Evolutionary conservation across 306 rosid species (phyloP).

Genomic region (Vigna nakashimae): DNA sequence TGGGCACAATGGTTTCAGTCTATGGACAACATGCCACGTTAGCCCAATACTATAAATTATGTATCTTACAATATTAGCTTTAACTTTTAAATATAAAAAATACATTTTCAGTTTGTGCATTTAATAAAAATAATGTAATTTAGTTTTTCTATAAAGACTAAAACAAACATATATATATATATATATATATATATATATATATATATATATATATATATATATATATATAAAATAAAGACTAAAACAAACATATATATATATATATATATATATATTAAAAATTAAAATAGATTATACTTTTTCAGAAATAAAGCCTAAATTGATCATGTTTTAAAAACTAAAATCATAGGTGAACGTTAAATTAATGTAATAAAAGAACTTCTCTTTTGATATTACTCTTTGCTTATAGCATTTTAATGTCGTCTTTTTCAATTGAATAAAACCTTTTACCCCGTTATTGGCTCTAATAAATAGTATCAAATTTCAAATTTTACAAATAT

Average conservation of each 20-base stretch:
- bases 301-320: background rate
- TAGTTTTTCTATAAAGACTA: background rate
- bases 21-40: slow-evolving; percentile 1
- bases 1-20: background rate
- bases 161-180: no score
- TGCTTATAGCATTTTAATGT: no score
- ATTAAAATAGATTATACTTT: background rate
- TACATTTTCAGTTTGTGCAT: background rate
- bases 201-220: no score
- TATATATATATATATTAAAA: no score
- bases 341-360: background rate
- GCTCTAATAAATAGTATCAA: background rate
- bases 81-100: background rate
- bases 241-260: no score
- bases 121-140: background rate
- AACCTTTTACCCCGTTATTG: no score
- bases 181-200: no score
- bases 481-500: background rate
- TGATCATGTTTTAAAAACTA: background rate
- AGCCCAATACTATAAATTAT: background rate
- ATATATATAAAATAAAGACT: no score
- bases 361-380: no score
- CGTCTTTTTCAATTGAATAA: no score
- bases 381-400: no score
- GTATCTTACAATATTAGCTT: background rate